Conservation (phyloP, 192 early-diverging fungal species). For the Backusella psychrophila region DNA sequence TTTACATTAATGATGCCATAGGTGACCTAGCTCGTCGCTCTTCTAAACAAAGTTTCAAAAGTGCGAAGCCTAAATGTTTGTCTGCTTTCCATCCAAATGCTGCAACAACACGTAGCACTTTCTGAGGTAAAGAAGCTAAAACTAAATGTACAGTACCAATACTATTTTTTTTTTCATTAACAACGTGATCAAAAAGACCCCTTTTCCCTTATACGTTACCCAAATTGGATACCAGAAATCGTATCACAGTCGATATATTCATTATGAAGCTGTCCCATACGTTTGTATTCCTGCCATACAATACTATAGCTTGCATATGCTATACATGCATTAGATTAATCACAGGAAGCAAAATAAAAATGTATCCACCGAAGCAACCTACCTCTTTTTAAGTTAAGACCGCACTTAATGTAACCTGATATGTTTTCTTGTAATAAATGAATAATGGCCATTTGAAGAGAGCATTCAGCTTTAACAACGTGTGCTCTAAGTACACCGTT, state of each 20-base stretch:
- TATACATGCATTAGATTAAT: not conserved
- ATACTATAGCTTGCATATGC: constrained; percentile 34
- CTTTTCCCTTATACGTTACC: constrained; percentile 12
- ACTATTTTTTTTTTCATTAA: constrained; percentile 3
- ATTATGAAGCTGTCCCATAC: constrained; percentile 33
- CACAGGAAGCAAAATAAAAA: not conserved
- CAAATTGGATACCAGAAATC: constrained; percentile 39
- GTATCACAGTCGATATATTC: constrained; percentile 36
- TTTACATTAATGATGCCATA: constrained; percentile 49
- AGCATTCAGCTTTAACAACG: constrained; percentile 30
- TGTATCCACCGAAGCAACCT: not conserved
- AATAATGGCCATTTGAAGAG: constrained; percentile 26
- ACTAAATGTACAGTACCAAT: constrained; percentile 38
- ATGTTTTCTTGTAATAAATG: constrained; percentile 25
- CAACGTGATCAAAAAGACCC: not conserved
- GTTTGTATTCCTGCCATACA: constrained; percentile 41
- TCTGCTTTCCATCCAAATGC: constrained; percentile 55
- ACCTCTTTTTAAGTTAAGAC: constrained; percentile 43
- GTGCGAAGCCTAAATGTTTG: constrained; percentile 51
- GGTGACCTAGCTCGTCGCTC: constrained; percentile 50
- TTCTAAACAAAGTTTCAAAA: constrained; percentile 46
- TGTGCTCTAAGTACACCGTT: constrained; percentile 32
- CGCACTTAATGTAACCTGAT: constrained; percentile 25
- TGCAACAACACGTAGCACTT: constrained; percentile 38
- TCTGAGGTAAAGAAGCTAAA: constrained; percentile 29